A percentile compares a stretch with the other conserved stretches of the same genome.
phyloP scores from a whole-genome alignment of 805 yeast species.

The Yamadazyma endophytica region DNA sequence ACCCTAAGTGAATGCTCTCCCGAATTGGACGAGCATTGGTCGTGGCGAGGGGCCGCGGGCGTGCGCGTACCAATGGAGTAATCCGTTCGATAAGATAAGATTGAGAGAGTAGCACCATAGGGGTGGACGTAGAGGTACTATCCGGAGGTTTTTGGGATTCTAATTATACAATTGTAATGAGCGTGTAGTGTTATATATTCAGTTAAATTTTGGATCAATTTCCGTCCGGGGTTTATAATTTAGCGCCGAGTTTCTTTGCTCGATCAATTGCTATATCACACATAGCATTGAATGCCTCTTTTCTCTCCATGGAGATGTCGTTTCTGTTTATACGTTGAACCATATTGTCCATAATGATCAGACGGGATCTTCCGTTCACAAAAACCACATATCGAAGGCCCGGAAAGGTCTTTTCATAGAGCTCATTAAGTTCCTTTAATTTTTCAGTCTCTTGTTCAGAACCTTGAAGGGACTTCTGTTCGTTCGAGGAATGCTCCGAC shows the following conservation, averaged over 20 bases:
- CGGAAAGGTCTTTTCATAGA: conserved; percentile 58
- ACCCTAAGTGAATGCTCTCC: too few species aligned
- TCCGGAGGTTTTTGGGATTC: too few species aligned
- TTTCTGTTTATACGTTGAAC: conserved; percentile 49
- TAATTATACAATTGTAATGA: too few species aligned
- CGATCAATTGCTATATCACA: conserved; percentile 87
- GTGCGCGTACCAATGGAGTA: too few species aligned
- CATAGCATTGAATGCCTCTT: conserved; percentile 79
- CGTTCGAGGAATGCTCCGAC: conserved; percentile 63
- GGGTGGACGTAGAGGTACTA: too few species aligned
- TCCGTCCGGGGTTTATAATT: too few species aligned
- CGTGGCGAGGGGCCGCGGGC: too few species aligned
- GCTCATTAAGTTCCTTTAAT: conserved; percentile 50
- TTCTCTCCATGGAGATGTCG: conserved; percentile 53
- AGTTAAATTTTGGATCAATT: too few species aligned
- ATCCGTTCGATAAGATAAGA: too few species aligned
- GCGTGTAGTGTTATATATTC: too few species aligned
- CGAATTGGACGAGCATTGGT: too few species aligned
- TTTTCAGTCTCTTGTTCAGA: conserved; percentile 46
- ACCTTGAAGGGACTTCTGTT: conserved; percentile 61
- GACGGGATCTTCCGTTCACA: conserved; percentile 77
- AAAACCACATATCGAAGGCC: conserved; percentile 83
- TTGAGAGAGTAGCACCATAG: too few species aligned
- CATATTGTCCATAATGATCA: conserved; percentile 63
- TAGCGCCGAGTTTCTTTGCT: conserved; percentile 47